Evolutionary conservation across 306 rosid genomes (phyloP).

Genomic region (Coriaria nepalensis): DNA sequence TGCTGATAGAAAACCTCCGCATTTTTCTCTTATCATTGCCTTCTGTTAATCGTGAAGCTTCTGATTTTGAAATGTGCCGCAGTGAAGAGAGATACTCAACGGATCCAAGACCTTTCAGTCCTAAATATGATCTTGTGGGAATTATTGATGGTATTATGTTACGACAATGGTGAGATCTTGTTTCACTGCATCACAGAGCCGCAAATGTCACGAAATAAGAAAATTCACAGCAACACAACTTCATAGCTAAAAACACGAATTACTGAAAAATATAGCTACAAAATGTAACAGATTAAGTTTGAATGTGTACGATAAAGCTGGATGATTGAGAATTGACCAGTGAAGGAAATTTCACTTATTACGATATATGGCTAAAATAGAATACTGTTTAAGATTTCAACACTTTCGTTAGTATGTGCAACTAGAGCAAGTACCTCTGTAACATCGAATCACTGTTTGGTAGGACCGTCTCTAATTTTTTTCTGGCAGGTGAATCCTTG

Average conservation of each 20-base stretch:
- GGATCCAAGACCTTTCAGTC: conserved; percentile 35
- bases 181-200: conserved; percentile 31
- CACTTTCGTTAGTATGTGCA: not conserved
- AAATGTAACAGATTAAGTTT: too few species aligned
- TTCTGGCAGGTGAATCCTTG: conserved; percentile 12
- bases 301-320: too few species aligned
- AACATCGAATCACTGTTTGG: conserved; percentile 16
- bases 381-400: not conserved
- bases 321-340: too few species aligned
- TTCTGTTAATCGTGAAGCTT: conserved; percentile 43
- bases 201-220: not conserved
- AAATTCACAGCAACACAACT: not conserved
- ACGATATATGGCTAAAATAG: not conserved
- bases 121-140: conserved; percentile 36
- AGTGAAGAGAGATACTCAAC: conserved; percentile 62
- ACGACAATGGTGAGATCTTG: conserved; percentile 23
- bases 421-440: conserved; percentile 31
- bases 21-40: conserved; percentile 27
- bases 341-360: too few species aligned
- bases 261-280: not conserved
- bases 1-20: conserved; percentile 36
- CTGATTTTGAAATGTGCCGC: conserved; percentile 58
- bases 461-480: conserved; percentile 19
- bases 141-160: conserved; percentile 33
- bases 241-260: not conserved